Conservation (phyloP, 495 filamentous ascomycete genomes). For the Cryomyces minteri region DNA sequence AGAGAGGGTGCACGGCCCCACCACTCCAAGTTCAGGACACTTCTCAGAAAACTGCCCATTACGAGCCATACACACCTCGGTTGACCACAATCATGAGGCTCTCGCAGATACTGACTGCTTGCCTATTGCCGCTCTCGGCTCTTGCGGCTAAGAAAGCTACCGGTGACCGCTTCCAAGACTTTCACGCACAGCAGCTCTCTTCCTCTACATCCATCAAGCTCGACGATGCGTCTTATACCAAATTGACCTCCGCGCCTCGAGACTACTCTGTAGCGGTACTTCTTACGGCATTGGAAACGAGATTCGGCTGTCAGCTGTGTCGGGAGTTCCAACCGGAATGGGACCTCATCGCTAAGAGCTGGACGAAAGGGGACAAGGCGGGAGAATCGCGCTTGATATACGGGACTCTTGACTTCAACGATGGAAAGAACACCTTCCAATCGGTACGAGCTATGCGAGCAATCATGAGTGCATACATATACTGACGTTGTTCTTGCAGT, state of each 20-base stretch:
- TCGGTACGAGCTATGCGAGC: constrained; percentile 36
- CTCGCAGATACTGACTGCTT: constrained; percentile 29
- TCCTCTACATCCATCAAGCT: constrained; percentile 51
- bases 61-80: no score
- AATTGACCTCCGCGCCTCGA: constrained; percentile 56
- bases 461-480: neutral
- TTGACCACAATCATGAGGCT: constrained; percentile 19
- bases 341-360: constrained; percentile 74
- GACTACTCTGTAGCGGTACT: constrained; percentile 73
- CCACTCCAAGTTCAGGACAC: no score
- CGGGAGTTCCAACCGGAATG: constrained; percentile 88
- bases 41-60: no score
- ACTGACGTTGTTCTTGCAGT: constrained; percentile 28
- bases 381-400: constrained; percentile 58
- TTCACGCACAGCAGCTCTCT: constrained; percentile 45
- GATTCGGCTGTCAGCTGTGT: constrained; percentile 77
- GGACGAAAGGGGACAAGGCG: constrained; percentile 60
- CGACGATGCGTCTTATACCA: constrained; percentile 51
- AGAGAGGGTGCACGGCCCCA: no score
- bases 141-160: constrained; percentile 37
- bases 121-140: constrained; percentile 32
- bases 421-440: constrained; percentile 77
- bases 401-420: constrained; percentile 72
- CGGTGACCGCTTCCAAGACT: constrained; percentile 41
- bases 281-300: constrained; percentile 69